A percentile compares a stretch with the other conserved stretches of the same genome.
Conservation (phyloP, 495 filamentous ascomycete genomes). For the Xylaria sp. region DNA sequence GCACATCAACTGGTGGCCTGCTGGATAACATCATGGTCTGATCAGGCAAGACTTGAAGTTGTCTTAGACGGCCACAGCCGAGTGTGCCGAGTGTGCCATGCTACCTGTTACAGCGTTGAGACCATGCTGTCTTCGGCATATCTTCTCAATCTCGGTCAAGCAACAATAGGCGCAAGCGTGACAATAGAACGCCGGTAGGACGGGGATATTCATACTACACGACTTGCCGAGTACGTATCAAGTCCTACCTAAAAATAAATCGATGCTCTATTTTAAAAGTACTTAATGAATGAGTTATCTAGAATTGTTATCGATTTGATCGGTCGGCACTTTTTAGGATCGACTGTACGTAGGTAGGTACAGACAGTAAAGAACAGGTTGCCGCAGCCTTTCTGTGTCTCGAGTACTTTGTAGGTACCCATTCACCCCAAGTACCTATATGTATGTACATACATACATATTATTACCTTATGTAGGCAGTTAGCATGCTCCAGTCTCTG, state of each 20-base stretch:
- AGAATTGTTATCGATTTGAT: no score
- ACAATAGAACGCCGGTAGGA: background rate
- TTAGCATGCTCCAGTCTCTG: no score
- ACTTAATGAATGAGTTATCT: no score
- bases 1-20: background rate
- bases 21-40: constrained; percentile 3
- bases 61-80: constrained; percentile 6
- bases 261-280: no score
- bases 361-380: no score
- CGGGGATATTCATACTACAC: background rate
- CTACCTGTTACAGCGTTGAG: constrained; percentile 10
- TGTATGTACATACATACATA: no score
- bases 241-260: background rate
- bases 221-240: background rate
- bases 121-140: constrained; percentile 13
- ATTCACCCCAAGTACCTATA: background rate
- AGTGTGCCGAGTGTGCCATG: background rate
- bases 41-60: background rate
- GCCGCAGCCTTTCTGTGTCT: background rate
- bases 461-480: no score
- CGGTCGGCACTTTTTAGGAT: background rate
- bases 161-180: constrained; percentile 9
- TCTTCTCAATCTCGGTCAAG: constrained; percentile 2
- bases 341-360: background rate
- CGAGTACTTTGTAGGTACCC: background rate